Evolutionary conservation across 768 basidiomycete species (phyloP), one percentile per base, ranked within the genome.

Genomic region (Termitomyces sp.): DNA sequence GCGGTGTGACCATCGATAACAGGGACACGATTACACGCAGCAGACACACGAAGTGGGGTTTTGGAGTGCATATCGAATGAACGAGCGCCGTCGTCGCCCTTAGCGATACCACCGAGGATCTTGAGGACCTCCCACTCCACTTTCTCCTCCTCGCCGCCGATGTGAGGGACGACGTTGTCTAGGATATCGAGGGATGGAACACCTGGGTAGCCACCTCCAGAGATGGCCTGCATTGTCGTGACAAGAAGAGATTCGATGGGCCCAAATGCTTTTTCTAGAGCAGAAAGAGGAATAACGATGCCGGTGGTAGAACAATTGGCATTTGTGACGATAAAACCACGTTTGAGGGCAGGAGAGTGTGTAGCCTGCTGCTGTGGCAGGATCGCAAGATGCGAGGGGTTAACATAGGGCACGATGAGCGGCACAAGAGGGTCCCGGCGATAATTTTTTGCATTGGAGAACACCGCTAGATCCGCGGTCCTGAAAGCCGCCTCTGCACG

Each of bases 101-200:
- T 74, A 3, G 75, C 63, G 53, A 98, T 63, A 3, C 88, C 93
- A 22, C 97, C 96, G 20, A 99, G 84, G 64, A 99, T 99, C 76
- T 98, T 99, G 63, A 90, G 81, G 6, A 92, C 88, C 74, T 99
- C 97, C 97, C 97, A 99, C 69, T 99, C 96, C 60, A 98, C 94
- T 69, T 98, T 99, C 67, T 98, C 97, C 64, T 94, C 91, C 66
- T 98, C 96, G 46, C 95, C 93, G 16, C 82, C 72, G 69, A 99
- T 98, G 71, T 91, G 86, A 5, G 97, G 97, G 1, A 99, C 87
- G 67, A 99, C 79, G 75, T 98, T 98, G 74, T 98, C 97, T 60
- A 97, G 63, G 68, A 98, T 91, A 71, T 98, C 97, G 53, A 99
- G 78, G 40, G 81, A 79, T 12, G 93, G 72, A 0, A 98, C 86